Evolutionary conservation across 177 flowering plant genomes (phyloP).

Genomic region (Vitis hybrid): DNA sequence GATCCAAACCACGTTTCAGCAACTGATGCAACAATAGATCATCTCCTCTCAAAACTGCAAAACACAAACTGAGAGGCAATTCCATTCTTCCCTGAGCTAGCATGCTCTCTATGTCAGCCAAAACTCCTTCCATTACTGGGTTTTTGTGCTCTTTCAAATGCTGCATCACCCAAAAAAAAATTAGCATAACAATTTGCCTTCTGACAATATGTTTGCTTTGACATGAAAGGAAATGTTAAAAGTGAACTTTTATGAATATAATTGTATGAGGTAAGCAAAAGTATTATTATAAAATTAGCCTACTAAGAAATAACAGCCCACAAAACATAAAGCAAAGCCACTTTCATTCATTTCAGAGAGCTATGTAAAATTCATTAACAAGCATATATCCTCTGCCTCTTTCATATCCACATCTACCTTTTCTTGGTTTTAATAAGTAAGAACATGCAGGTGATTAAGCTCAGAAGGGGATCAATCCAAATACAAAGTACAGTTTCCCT

Average conservation of each 20-base stretch:
- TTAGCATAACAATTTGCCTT: too few relatives aligned
- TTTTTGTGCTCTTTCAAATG: slow-evolving; percentile 39
- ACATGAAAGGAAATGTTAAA: background rate
- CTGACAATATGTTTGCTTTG: too few relatives aligned
- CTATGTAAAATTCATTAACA: too few relatives aligned
- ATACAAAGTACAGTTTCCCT: too few relatives aligned
- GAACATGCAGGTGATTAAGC: too few relatives aligned
- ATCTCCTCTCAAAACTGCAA: slow-evolving; percentile 54
- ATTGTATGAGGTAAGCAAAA: background rate
- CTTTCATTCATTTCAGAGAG: too few relatives aligned
- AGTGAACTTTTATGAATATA: background rate
- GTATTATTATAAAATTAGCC: background rate
- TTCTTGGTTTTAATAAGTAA: too few relatives aligned
- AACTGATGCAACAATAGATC: slow-evolving; percentile 45
- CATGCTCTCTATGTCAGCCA: slow-evolving; percentile 42
- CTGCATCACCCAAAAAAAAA: slow-evolving; percentile 22
- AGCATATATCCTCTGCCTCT: too few relatives aligned
- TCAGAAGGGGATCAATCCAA: too few relatives aligned
- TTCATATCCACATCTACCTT: too few relatives aligned
- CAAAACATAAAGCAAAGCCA: too few relatives aligned
- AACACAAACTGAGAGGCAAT: slow-evolving; percentile 51
- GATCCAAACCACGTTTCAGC: slow-evolving; percentile 47
- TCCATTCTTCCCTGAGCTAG: slow-evolving; percentile 51
- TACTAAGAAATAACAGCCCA: background rate
- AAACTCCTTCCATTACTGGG: slow-evolving; percentile 40